Evolutionary conservation across 2,329 filamentous ascomycete genomes (phyloP), one percentile per base, ranked within the genome.

Genomic region (Aureobasidium namibiae): DNA sequence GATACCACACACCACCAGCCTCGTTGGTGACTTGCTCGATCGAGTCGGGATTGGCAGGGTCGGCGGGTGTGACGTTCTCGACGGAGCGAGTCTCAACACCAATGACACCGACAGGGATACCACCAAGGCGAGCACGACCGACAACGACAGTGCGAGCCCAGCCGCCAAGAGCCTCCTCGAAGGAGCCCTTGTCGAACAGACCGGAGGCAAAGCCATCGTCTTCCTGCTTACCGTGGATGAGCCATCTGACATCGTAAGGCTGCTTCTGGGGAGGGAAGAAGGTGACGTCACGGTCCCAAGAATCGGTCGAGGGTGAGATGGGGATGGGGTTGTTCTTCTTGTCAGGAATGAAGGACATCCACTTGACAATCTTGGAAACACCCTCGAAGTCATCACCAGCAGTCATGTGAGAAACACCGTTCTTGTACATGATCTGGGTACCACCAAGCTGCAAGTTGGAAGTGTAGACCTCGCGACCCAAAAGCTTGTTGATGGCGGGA

Each of bases 341-440:
- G 76, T 97, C 92, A 26, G 94, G 94, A 31, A 99, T 89, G 70
- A 91, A 99, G 2, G 92, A 94, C 82, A 99, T 85, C 94, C 94
- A 99, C 73, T 95, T 88, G 52, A 97, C 90, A 71, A 99, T 97
- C 82, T 95, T 95, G 69, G 89, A 91, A 23, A 99, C 89, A 83
- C 94, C 94, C 69, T 92, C 92, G 68, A 99, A 97, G 78, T 99
- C 94, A 70, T 99, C 92, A 67, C 88, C 89, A 69, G 94, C 94
- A 66, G 92, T 96, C 89, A 97, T 92, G 80, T 99, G 94, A 23
- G 94, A 97, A 42, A 99, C 94, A 84, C 94, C 94, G 74, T 99
- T 99, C 79, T 90, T 92, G 85, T 99, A 97, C 94, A 99, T 99
- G 82, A 99, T 99, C 77, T 99, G 94, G n/a, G 94, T 99, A 68